Conservation (phyloP, 2,329 filamentous ascomycete species). For the Colletotrichum theobromicola region DNA sequence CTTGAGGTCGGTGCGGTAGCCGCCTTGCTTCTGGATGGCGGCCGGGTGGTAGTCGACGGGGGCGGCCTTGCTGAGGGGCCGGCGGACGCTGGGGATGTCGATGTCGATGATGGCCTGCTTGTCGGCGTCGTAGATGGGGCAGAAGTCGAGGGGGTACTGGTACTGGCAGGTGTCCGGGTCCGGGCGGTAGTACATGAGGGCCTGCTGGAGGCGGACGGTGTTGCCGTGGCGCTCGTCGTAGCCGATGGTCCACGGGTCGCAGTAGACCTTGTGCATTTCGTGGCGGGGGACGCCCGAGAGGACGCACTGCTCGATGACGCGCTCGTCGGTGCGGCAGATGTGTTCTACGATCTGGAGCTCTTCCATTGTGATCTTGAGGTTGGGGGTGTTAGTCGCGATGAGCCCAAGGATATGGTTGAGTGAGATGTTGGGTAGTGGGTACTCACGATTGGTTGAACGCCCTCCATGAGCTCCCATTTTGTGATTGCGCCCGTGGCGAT, state of each 20-base stretch:
- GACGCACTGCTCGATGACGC: slow-evolving; percentile 88
- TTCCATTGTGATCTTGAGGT: slow-evolving; percentile 82
- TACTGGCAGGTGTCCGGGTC: slow-evolving; percentile 88
- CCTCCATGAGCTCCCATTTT: slow-evolving; percentile 76
- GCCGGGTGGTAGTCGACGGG: slow-evolving; percentile 82
- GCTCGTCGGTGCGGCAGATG: slow-evolving; percentile 76
- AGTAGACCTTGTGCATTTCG: slow-evolving; percentile 96
- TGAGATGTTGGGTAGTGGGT: not conserved
- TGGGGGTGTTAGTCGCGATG: not conserved
- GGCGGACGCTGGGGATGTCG: slow-evolving; percentile 78
- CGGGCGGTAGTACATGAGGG: slow-evolving; percentile 93
- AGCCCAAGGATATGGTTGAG: not conserved
- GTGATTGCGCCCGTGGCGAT: slow-evolving; percentile 69
- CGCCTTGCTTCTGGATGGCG: slow-evolving; percentile 74
- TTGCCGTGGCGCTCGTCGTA: slow-evolving; percentile 90
- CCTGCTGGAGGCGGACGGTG: slow-evolving; percentile 82
- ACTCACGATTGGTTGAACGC: slow-evolving; percentile 79
- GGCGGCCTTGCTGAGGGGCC: slow-evolving; percentile 73
- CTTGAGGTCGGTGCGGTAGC: slow-evolving; percentile 81
- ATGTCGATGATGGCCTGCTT: slow-evolving; percentile 82
- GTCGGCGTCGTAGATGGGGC: slow-evolving; percentile 86
- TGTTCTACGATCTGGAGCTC: slow-evolving; percentile 83
- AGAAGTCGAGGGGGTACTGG: slow-evolving; percentile 90
- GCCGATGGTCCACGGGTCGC: slow-evolving; percentile 95
- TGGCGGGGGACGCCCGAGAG: slow-evolving; percentile 80